Conservation (phyloP, 2,329 filamentous ascomycete genomes). For the Fusarium udum region DNA sequence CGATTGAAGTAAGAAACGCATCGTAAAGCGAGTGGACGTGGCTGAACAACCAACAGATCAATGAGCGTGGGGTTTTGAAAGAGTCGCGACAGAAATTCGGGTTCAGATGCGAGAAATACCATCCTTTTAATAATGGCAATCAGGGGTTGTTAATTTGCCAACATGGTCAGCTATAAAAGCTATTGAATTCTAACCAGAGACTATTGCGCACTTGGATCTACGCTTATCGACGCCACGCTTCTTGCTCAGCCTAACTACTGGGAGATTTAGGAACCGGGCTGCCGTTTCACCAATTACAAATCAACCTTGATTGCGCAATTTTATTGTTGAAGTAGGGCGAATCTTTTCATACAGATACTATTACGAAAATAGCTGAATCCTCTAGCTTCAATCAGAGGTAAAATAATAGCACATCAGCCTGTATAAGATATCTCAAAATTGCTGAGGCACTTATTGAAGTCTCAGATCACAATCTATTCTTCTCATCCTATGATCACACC, state of each 20-base stretch:
- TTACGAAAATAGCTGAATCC: no score
- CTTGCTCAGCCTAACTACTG: no score
- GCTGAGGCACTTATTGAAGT: no score
- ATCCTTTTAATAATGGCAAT: not conserved
- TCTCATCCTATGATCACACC: rapidly evolving
- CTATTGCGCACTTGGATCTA: not conserved
- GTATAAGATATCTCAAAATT: no score
- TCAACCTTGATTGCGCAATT: no score
- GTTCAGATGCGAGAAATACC: not conserved
- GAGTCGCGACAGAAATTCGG: rapidly evolving
- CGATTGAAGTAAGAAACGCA: not conserved
- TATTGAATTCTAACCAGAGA: rapidly evolving
- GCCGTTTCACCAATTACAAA: no score
- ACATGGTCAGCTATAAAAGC: rapidly evolving
- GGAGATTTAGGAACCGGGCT: no score
- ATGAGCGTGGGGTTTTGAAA: not conserved
- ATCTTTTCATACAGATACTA: no score
- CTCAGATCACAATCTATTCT: no score
- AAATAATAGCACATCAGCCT: no score
- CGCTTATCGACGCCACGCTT: not conserved
- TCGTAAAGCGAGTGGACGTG: not conserved
- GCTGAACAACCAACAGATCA: not conserved
- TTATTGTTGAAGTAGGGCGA: no score
- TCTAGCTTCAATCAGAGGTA: no score
- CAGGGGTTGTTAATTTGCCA: not conserved